These are phyloP conservation scores for Phylloporus scabripes DNA, from an alignment of 768 basidiomycete species.

Conservation along the genomic window DNA sequence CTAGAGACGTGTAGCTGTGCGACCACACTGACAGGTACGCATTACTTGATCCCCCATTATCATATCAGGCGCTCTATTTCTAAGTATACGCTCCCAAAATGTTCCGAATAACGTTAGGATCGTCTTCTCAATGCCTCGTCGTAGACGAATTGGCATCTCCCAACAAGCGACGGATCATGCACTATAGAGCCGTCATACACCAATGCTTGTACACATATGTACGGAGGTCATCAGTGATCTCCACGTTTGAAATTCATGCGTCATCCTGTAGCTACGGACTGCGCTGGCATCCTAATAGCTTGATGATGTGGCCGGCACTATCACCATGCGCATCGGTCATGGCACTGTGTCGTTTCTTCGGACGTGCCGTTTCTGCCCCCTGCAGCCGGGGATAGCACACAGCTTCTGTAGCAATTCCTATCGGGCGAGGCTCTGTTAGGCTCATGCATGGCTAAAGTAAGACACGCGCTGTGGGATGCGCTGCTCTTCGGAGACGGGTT, in stretches of 20 bases:
- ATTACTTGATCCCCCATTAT: neutral
- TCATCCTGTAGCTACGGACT: too few relatives aligned
- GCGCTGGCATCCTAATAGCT: too few relatives aligned
- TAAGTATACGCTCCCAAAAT: neutral
- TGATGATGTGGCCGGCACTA: too few relatives aligned
- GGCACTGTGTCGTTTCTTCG: neutral
- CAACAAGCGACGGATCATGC: too few relatives aligned
- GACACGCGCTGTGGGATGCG: neutral
- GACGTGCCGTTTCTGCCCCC: neutral
- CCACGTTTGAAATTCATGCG: too few relatives aligned
- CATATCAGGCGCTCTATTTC: neutral
- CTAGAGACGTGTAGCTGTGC: neutral
- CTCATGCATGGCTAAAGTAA: neutral
- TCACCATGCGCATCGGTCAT: neutral
- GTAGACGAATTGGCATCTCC: too few relatives aligned
- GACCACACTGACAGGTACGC: neutral
- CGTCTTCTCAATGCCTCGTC: neutral
- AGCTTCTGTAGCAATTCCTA: neutral
- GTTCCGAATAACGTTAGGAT: conserved; percentile 6
- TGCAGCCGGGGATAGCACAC: neutral
- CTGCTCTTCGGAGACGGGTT: neutral
- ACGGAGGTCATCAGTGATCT: too few relatives aligned
- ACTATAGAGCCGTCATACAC: too few relatives aligned
- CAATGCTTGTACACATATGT: too few relatives aligned
- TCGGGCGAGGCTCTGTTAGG: neutral